phyloP scores from a whole-genome alignment of 2,329 filamentous ascomycete species.

The Teratosphaeria epicoccoides region DNA sequence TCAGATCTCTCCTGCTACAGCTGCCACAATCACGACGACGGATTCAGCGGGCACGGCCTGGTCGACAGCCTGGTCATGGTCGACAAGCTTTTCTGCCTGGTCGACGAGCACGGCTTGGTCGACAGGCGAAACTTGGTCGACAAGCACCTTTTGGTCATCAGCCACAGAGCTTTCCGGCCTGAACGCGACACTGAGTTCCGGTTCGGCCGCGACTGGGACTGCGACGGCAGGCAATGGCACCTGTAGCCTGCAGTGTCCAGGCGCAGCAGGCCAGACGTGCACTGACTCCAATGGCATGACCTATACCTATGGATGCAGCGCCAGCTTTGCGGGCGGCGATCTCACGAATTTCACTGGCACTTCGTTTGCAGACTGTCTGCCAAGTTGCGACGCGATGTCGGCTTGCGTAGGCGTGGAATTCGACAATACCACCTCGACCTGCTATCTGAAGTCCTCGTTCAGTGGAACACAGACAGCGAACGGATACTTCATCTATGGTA shows the following conservation, averaged over 20 bases:
- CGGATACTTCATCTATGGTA: constrained; percentile 8
- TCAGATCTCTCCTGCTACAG: constrained; percentile 4
- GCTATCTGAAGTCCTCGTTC: constrained; percentile 15
- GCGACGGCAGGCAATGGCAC: background rate
- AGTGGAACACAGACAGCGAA: constrained; percentile 7
- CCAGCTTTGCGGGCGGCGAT: constrained; percentile 10
- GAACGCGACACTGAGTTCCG: background rate
- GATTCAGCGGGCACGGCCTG: background rate
- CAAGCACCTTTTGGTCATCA: background rate
- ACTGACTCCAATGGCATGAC: constrained; percentile 9
- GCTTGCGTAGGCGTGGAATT: constrained; percentile 14
- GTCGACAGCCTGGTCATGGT: no score
- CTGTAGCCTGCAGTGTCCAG: constrained; percentile 11
- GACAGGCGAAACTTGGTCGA: no score
- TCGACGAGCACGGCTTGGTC: background rate
- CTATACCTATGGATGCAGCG: constrained; percentile 14
- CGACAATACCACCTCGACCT: constrained; percentile 6
- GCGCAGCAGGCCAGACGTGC: constrained; percentile 9
- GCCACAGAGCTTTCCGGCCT: background rate
- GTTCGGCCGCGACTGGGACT: background rate
- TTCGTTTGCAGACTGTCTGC: constrained; percentile 11
- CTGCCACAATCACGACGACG: background rate
- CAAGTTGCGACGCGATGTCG: constrained; percentile 10
- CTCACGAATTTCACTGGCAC: constrained; percentile 8
- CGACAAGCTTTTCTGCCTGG: no score